A percentile compares a stretch with the other conserved stretches of the same genome.
phyloP scores from a whole-genome alignment of 371 early-diverging fungal species.

The Capillidium heterosporum region DNA sequence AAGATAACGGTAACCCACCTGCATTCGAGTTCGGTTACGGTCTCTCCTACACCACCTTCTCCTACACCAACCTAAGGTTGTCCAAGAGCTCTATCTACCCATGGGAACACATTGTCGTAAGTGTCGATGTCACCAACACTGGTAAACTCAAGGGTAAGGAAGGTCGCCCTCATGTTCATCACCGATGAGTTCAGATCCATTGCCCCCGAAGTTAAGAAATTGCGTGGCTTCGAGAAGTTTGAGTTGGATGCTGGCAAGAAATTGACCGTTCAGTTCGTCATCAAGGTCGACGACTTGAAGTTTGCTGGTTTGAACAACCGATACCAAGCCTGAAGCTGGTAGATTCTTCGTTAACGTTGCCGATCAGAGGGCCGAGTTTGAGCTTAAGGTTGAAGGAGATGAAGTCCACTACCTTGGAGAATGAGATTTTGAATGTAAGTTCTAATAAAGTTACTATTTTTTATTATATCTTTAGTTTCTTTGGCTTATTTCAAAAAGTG shows the following conservation, averaged over 20 bases:
- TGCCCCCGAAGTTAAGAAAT: conserved; percentile 20
- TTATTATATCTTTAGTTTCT: too few species aligned
- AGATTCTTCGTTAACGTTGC: background rate
- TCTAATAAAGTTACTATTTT: too few species aligned
- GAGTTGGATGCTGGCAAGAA: conserved; percentile 19
- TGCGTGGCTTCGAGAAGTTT: conserved; percentile 33
- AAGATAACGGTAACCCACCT: conserved; percentile 16
- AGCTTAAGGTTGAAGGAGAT: background rate
- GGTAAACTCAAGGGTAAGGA: conserved; percentile 25
- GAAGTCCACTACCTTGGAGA: background rate
- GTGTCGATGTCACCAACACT: conserved; percentile 25
- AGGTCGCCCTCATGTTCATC: conserved; percentile 36
- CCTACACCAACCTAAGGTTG: conserved; percentile 20
- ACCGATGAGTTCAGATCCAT: conserved; percentile 28
- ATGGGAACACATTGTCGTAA: conserved; percentile 9
- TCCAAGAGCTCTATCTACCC: conserved; percentile 7
- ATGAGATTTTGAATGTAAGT: too few species aligned
- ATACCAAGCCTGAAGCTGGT: background rate
- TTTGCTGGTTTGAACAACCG: background rate
- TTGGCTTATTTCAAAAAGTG: too few species aligned
- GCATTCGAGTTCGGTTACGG: conserved; percentile 41
- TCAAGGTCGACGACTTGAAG: conserved; percentile 5
- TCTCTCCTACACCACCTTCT: conserved; percentile 30
- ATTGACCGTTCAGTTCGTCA: conserved; percentile 19
- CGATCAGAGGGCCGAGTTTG: background rate